Percentiles rank a stretch among this genome's conserved stretches.
Evolutionary conservation across 2,329 filamentous ascomycete species (phyloP).

Genomic region (Hyphodiscus sp.): DNA sequence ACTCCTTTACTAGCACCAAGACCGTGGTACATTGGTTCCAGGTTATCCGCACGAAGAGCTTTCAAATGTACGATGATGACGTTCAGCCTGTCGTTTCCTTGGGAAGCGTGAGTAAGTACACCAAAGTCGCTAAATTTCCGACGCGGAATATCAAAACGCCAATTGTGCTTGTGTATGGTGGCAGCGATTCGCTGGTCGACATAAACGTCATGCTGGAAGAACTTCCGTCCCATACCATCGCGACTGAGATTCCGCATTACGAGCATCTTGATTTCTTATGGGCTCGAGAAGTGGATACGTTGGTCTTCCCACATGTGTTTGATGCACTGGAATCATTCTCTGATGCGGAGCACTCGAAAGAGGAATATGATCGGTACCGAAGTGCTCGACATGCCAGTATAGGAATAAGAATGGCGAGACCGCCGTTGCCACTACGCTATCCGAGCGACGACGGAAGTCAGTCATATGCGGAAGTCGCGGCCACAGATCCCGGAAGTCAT

Average conservation of each 20-base stretch:
- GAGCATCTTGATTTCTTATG: constrained; percentile 97
- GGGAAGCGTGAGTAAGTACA: constrained; percentile 71
- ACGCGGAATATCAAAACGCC: constrained; percentile 96
- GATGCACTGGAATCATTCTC: constrained; percentile 74
- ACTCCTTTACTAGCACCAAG: constrained; percentile 95
- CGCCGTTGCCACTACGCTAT: constrained; percentile 10
- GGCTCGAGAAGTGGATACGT: constrained; percentile 75
- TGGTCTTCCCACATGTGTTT: constrained; percentile 84
- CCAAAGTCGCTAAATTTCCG: constrained; percentile 93
- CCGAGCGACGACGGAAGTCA: constrained; percentile 19
- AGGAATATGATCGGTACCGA: constrained; percentile 53
- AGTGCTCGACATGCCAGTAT: constrained; percentile 24
- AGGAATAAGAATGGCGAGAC: constrained; percentile 11
- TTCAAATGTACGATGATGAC: constrained; percentile 99
- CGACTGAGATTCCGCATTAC: constrained; percentile 83
- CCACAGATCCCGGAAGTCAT: constrained; percentile 4
- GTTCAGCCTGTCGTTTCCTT: constrained; percentile 70
- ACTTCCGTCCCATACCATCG: constrained; percentile 76
- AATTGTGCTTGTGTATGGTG: constrained; percentile 88
- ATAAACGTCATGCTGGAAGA: constrained; percentile 89
- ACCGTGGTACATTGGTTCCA: constrained; percentile 99
- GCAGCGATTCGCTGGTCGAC: constrained; percentile 87
- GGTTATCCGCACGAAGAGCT: constrained; percentile 91
- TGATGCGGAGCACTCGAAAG: constrained; percentile 48
- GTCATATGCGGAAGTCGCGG: constrained; percentile 14